Base-by-base conservation (phyloP, 352 stramenopile genomes). In the Phytopythium helicoides region DNA sequence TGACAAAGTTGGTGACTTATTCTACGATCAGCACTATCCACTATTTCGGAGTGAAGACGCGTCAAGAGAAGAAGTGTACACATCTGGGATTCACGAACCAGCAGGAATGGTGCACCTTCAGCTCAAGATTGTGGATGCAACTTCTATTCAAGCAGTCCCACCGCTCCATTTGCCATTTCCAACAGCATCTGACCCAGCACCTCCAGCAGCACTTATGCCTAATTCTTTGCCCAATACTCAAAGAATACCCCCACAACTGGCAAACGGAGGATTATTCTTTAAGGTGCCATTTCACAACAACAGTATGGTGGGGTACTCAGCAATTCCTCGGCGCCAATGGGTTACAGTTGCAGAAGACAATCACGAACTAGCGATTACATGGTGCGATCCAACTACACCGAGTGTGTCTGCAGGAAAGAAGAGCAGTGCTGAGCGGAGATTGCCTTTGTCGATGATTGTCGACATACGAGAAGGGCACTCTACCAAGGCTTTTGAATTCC, bases 241-340 rank as follows among this genome's bases (percentile, higher is more conserved):
- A 34, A 44, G 31, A 35, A 71, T 89, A 38, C 77, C 77, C 28
- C 15, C 68, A 0, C 62, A 62, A 39, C 66, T 94, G 16, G 49
- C 58, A 21, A 79, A 81, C 52, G 85, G 85, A 7, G 62, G 70
- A 7, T 49, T 93, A 28, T 76, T 93, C 50, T 92, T 80, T 56
- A 94, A 94, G 55, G 70, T 93, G 1, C 81, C 85, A 12, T 94
- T 81, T 33, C 82, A 93, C 52, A 70, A 61, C 0, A 73, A 73
- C 34, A 73, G 64, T 31, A 44, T 87, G 15, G 59, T 81, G 8
- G 71, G 61, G 7, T 64, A 59, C 23, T 45, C 58, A 1, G 46
- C 64, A 31, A 60, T 41, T 18, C 62, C 74, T 0, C 62, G 65
- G 26, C 68, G 85, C 1, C 76, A 92, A 58, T 94, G 83, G 83